Base-by-base conservation (phyloP, 2,329 filamentous ascomycete species). In the Cytospora chrysosperma region DNA sequence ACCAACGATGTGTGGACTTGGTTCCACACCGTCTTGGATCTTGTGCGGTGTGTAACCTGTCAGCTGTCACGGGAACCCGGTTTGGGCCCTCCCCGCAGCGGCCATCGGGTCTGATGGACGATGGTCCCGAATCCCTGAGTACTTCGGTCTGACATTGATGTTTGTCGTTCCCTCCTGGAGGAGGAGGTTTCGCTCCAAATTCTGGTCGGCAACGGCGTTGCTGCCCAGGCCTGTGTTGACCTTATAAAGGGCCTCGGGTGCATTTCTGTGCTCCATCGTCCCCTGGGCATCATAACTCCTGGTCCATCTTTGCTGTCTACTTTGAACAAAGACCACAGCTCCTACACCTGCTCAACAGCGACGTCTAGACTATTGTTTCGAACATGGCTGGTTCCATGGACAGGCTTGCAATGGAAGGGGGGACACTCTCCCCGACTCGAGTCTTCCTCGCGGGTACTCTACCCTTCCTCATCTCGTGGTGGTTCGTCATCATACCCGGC, bases 401-500 rank as follows among this genome's bases (percentile, higher is more conserved):
- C n/a, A 64, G 61, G 27, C 56, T 67, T 4, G 74, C 75, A 64
- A 67, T 71, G 3, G 62, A 72, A n/a, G 61, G 53, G 17, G 67
- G 60, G 43, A 65, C 63, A 21, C 55, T 69, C 56, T 72, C 71
- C 5, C 68, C 69, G 13, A 68, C 70, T 26, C 67, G 67, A 24
- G 63, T 68, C 24, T 50, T 73, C 43, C 21, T 73, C 26, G 50
- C 32, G 58, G 62, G 68, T 7, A 34, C 67, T 21, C n/a, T 69
- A 12, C 50, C 64, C 37, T 59, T 73, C 61, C 37, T 74, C 61
- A 27, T 65, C 2, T 53, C 67, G 4, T 72, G 75, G 69, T 76
- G 74, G 73, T 56, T 70, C 10, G 27, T 72, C 32, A 17, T 74
- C 30, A 59, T 74, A 43, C 60, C 73, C 21, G 51, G 64, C n/a